Evolutionary conservation across 2,329 filamentous ascomycete genomes (phyloP), one percentile per base, ranked within the genome.

Genomic region (Cercospora zeina): DNA sequence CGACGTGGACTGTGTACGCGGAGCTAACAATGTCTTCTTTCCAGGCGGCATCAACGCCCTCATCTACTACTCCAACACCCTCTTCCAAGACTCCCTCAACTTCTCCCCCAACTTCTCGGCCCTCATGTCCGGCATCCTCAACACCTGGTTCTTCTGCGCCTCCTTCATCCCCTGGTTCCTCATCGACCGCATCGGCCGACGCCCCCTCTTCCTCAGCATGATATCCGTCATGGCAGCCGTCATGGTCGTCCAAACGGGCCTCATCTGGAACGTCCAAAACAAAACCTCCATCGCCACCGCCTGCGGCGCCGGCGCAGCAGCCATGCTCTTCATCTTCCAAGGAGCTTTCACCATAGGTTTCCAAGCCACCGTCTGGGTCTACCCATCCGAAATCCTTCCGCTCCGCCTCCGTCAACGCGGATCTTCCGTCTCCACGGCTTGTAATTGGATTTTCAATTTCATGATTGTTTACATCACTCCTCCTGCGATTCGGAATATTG

Each of bases 401-500:
- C 65, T 74, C 30, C 65, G 65, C 45, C 62, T 68, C 8, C 68
- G 74, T 8, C 69, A 73, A 27, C 67, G 72, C 37, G 73, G 74
- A 13, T 68, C 69, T 6, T 71, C 72, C 0, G 66, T 77, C 24
- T 72, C 72, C 1, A 73, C 65, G 0, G 73, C 72, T 1, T 68
- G 69, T 10, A 74, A 76, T 39, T 75, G 73, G 31, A 13, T 58
- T 9, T 61, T 64, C 14, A 85, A 86, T 73, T 88, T 88, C 73
- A 77, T 87, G 70, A 84, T 89, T 24, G 86, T 89, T 54, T 86
- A 87, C 82, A 83, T 88, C 55, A 87, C 85, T 0, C 86, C 85
- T 0, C 80, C 84, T 6, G 83, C 85, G 4, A 85, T 88, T 65
- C 73, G 76, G 8, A 83, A 79, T 62, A 85, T 86, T 62, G 73